Percentiles rank a stretch among this genome's conserved stretches.
Conservation (phyloP, 2,329 filamentous ascomycete genomes). For the Macrophomina pseudophaseolina region DNA sequence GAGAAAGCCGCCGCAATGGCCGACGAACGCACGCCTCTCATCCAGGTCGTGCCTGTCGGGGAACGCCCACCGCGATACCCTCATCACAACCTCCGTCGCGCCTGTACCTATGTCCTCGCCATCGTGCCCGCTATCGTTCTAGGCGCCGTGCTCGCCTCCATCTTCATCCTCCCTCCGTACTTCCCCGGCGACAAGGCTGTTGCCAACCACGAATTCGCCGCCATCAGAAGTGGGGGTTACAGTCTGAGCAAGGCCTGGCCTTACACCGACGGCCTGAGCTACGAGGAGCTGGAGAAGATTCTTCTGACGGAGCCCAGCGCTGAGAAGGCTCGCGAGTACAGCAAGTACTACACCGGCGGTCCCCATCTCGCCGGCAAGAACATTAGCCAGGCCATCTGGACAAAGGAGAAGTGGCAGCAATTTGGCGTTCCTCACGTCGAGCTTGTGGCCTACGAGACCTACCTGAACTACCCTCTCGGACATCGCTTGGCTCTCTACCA, state of each 20-base stretch:
- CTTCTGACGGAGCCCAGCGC: conserved; percentile 60
- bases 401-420: conserved; percentile 54
- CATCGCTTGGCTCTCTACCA: conserved; percentile 54
- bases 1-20: conserved; percentile 43
- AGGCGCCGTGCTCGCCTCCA: conserved; percentile 43
- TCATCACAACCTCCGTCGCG: conserved; percentile 66
- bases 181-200: conserved; percentile 39
- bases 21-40: conserved; percentile 69
- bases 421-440: conserved; percentile 52
- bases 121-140: conserved; percentile 46
- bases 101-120: conserved; percentile 65
- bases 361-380: conserved; percentile 59
- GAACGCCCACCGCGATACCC: conserved; percentile 56
- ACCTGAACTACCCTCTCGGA: conserved; percentile 57
- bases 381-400: conserved; percentile 58
- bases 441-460: conserved; percentile 57
- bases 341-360: conserved; percentile 56
- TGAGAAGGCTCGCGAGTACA: conserved; percentile 56
- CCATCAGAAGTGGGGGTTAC: conserved; percentile 30
- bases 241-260: conserved; percentile 47
- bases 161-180: conserved; percentile 43
- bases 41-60: conserved; percentile 65
- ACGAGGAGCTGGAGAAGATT: conserved; percentile 60
- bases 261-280: conserved; percentile 54
- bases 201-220: conserved; percentile 30